A percentile compares a stretch with the other conserved stretches of the same genome.
phyloP scores from a whole-genome alignment of 2,329 filamentous ascomycete species.

The Fusarium sp. region DNA sequence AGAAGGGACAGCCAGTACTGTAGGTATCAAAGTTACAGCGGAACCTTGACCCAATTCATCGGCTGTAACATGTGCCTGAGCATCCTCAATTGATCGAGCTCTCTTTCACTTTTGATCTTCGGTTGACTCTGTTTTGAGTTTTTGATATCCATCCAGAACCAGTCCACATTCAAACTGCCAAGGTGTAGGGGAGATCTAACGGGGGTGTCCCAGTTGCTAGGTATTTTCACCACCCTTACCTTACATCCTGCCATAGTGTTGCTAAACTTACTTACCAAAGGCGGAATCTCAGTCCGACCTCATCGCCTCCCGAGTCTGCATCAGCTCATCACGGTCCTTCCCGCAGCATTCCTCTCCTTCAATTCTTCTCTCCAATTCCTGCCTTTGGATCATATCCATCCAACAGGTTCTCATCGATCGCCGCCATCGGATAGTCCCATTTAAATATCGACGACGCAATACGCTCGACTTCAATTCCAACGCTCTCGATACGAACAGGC shows the following conservation, averaged over 20 bases:
- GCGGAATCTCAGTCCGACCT: conserved; percentile 37
- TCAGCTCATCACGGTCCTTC: conserved; percentile 47
- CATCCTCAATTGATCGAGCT: conserved; percentile 30
- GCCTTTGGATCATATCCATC: conserved; percentile 21
- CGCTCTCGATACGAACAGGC: conserved; percentile 20
- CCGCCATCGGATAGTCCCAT: background rate
- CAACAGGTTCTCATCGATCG: conserved; percentile 10
- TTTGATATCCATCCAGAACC: conserved; percentile 31
- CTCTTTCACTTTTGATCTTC: conserved; percentile 27
- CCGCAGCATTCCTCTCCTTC: conserved; percentile 38
- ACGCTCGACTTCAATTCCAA: conserved; percentile 9
- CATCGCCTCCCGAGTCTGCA: conserved; percentile 41
- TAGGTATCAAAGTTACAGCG: background rate
- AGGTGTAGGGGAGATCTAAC: conserved; percentile 34
- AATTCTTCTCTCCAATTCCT: conserved; percentile 28
- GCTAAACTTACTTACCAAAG: conserved; percentile 33
- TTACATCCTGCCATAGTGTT: conserved; percentile 10
- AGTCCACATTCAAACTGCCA: conserved; percentile 19
- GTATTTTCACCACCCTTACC: conserved; percentile 35
- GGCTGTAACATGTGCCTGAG: conserved; percentile 36
- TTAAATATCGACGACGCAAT: conserved; percentile 6
- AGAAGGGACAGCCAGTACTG: conserved; percentile 12
- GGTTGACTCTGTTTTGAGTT: conserved; percentile 38
- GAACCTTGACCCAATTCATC: conserved; percentile 23
- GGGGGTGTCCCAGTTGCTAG: conserved; percentile 46